Base-by-base conservation (phyloP, 257 asterid genomes). In the Nicotiana benthamiana region DNA sequence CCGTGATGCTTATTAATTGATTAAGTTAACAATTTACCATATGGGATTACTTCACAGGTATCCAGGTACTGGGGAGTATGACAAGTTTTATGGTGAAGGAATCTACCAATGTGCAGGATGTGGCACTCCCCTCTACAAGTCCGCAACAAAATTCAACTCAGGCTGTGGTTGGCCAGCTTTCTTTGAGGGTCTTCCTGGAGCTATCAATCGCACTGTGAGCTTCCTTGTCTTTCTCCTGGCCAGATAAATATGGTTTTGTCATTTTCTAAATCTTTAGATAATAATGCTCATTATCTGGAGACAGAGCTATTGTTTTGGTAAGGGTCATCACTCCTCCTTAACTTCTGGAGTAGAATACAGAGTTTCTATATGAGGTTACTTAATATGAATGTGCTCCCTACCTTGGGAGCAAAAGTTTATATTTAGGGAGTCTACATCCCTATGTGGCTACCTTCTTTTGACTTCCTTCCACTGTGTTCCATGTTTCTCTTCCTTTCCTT, bases 101-200 rank as follows among this genome's bases (percentile, higher is more conserved):
- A 72, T 87, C 68, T 94, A 91, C 88, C 80, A 80, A 4, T 94
- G 98, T 82, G 95, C 95, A n/a, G 98, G 97, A 83, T 94, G 98
- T 83, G 96, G 86, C 84, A 86, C 94, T 79, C 94, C 96, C 17
- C 96, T 94, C 34, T 94, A 94, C 82, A 90, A 81, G 85, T 94
- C 98, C 63, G 86, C 90, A 0, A 90, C 98, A 80, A 94, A 94
- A 83, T 94, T 94, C 64, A 85, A 90, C 92, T 94, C 98, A 0
- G 97, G 97, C 15, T 94, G 97, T 86, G 98, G 98, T 63, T 94
- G 98, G 98, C 98, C 98, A 16, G 98, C 98, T 70, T 94, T 94
- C 91, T 94, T 79, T 3, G 97, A 94, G 79, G 98, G 98, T 70
- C 87, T 94, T 77, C 97, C 98, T 0, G 98, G 97, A 11, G 97